A percentile compares a stretch with the other conserved stretches of the same genome.
phyloP scores from a whole-genome alignment of 495 filamentous ascomycete genomes.

The Trichodelitschia bisporula region DNA sequence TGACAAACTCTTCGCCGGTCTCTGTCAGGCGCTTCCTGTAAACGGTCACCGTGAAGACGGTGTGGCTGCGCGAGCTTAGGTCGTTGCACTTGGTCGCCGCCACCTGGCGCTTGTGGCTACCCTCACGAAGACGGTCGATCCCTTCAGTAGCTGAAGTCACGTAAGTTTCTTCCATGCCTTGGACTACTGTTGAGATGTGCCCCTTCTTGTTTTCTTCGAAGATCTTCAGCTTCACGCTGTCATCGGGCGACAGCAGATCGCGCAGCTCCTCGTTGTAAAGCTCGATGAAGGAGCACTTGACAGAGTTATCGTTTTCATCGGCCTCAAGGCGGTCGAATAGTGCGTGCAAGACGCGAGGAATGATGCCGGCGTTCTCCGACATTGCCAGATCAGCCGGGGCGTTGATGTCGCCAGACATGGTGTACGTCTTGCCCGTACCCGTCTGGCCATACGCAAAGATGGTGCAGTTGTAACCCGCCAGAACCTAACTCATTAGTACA shows the following conservation, averaged over 20 bases:
- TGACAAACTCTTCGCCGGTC: constrained; percentile 75
- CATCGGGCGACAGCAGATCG: constrained; percentile 62
- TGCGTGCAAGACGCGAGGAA: constrained; percentile 66
- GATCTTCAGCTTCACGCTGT: constrained; percentile 72
- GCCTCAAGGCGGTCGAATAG: constrained; percentile 61
- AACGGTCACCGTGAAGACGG: constrained; percentile 84
- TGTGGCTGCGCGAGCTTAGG: constrained; percentile 83
- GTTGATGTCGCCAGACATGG: constrained; percentile 94
- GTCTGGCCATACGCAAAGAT: constrained; percentile 98
- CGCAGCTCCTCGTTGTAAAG: constrained; percentile 93
- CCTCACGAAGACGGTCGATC: constrained; percentile 67
- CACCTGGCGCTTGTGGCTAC: constrained; percentile 82
- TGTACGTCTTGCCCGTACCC: constrained; percentile 95
- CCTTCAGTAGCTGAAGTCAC: constrained; percentile 68
- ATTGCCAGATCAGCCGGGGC: constrained; percentile 52
- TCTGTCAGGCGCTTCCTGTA: constrained; percentile 61
- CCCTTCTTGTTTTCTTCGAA: constrained; percentile 80
- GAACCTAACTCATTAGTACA: constrained; percentile 86
- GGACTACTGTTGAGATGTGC: constrained; percentile 55
- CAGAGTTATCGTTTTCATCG: constrained; percentile 60
- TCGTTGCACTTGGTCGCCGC: constrained; percentile 98
- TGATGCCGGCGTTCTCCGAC: constrained; percentile 80
- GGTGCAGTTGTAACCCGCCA: constrained; percentile 91
- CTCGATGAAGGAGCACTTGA: constrained; percentile 97
- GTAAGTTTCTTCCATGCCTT: constrained; percentile 91